Percentiles rank a stretch among this genome's conserved stretches.
Conservation (phyloP, 1,284 basidiomycete genomes). For the Amylostereum areolatum region DNA sequence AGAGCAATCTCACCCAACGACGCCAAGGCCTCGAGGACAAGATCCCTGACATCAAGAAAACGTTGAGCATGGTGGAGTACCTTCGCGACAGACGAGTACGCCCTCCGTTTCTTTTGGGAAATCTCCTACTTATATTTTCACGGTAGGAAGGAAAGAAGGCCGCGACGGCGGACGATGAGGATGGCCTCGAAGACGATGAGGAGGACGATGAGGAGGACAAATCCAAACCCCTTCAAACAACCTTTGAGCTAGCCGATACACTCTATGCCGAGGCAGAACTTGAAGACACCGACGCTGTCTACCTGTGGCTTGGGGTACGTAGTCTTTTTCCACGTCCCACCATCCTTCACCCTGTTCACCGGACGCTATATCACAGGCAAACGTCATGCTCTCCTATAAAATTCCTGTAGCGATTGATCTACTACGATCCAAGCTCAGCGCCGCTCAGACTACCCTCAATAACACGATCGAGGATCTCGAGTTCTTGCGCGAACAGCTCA, state of each 20-base stretch:
- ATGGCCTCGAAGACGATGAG: constrained; percentile 40
- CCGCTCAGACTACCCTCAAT: constrained; percentile 65
- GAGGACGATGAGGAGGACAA: constrained; percentile 32
- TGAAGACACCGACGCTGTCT: constrained; percentile 84
- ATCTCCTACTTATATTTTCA: too few species aligned
- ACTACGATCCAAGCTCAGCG: constrained; percentile 71
- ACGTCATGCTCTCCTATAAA: constrained; percentile 96
- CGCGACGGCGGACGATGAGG: constrained; percentile 39
- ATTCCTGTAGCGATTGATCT: constrained; percentile 77
- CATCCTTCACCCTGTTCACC: too few species aligned
- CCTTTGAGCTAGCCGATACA: constrained; percentile 96
- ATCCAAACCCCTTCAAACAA: constrained; percentile 66
- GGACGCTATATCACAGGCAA: constrained; percentile 84
- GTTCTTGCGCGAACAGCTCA: constrained; percentile 92
- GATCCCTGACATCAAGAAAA: constrained; percentile 96
- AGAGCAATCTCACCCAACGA: constrained; percentile 78
- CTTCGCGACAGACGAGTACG: constrained; percentile 67
- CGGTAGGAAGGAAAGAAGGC: constrained; percentile 56
- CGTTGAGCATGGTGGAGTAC: constrained; percentile 84
- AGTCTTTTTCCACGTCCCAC: too few species aligned
- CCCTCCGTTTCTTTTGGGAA: constrained; percentile 13
- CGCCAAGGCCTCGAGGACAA: constrained; percentile 83
- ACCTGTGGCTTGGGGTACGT: constrained; percentile 94
- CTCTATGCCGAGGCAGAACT: constrained; percentile 89
- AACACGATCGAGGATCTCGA: constrained; percentile 86